Conservation (phyloP, 352 stramenopile species). For the Labyrinthula sp. region DNA sequence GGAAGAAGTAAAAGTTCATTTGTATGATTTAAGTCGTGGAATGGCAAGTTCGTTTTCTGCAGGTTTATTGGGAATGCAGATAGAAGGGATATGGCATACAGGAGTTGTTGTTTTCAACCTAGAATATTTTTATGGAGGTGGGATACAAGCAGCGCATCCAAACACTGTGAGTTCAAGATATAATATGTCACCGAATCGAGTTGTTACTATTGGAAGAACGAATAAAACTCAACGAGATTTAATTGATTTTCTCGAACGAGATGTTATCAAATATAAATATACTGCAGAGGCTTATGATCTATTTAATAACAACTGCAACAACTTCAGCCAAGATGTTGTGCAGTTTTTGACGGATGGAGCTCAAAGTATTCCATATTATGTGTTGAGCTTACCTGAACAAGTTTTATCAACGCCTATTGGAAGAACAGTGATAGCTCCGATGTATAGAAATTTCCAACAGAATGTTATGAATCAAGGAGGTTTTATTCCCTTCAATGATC, state of each 20-base stretch:
- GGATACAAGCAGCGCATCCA: slow-evolving; percentile 51
- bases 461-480: too few species aligned
- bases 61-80: slow-evolving; percentile 61
- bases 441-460: slow-evolving; percentile 23
- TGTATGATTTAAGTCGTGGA: slow-evolving; percentile 81
- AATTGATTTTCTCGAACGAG: slow-evolving; percentile 51
- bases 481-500: too few species aligned
- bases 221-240: slow-evolving; percentile 46
- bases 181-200: slow-evolving; percentile 58
- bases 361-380: slow-evolving; percentile 54
- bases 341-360: slow-evolving; percentile 52
- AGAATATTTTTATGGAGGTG: slow-evolving; percentile 82
- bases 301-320: slow-evolving; percentile 84
- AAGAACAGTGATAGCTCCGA: slow-evolving; percentile 17
- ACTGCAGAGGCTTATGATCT: slow-evolving; percentile 70
- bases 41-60: slow-evolving; percentile 63
- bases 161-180: slow-evolving; percentile 23
- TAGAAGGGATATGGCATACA: slow-evolving; percentile 66
- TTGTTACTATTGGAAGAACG: slow-evolving; percentile 53
- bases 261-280: slow-evolving; percentile 56
- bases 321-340: slow-evolving; percentile 71
- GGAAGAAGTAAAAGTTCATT: slow-evolving; percentile 26
- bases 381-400: slow-evolving; percentile 26
- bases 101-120: slow-evolving; percentile 43
- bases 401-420: slow-evolving; percentile 8